phyloP scores from a whole-genome alignment of 2,329 filamentous ascomycete species.

The Coniochaeta sp. region DNA sequence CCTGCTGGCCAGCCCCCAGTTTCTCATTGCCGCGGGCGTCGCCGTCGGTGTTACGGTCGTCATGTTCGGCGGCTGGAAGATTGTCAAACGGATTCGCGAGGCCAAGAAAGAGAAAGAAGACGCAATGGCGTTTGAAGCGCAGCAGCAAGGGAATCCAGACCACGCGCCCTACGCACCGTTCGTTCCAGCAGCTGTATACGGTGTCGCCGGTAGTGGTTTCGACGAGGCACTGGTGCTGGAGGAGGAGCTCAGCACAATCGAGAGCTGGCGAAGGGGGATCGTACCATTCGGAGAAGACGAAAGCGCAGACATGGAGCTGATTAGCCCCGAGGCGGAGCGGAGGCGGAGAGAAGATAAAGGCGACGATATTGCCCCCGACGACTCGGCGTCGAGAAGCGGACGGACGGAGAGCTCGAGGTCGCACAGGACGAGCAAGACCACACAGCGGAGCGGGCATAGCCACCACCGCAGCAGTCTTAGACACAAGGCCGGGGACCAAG shows the following conservation, averaged over 20 bases:
- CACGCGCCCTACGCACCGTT: not conserved
- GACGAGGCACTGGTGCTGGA: slow-evolving; percentile 52
- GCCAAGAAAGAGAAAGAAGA: slow-evolving; percentile 21
- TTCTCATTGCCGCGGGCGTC: slow-evolving; percentile 85
- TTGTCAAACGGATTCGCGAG: slow-evolving; percentile 75
- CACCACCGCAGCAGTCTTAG: slow-evolving; percentile 6
- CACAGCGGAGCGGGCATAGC: slow-evolving; percentile 7
- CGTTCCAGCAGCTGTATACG: not conserved
- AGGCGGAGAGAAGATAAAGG: slow-evolving; percentile 29
- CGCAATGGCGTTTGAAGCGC: slow-evolving; percentile 17
- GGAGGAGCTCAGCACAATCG: slow-evolving; percentile 51
- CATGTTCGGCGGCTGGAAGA: slow-evolving; percentile 94
- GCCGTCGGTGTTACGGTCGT: slow-evolving; percentile 91
- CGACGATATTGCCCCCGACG: slow-evolving; percentile 25
- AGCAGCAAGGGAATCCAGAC: slow-evolving; percentile 3
- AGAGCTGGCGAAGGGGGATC: slow-evolving; percentile 53
- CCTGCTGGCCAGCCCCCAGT: slow-evolving; percentile 82
- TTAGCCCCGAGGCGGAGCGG: slow-evolving; percentile 47
- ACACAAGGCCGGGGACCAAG: not conserved
- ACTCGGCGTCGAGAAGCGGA: slow-evolving; percentile 15
- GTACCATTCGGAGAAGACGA: slow-evolving; percentile 36
- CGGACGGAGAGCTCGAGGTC: slow-evolving; percentile 15
- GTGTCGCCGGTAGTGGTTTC: slow-evolving; percentile 16
- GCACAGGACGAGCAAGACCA: slow-evolving; percentile 20
- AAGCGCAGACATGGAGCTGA: slow-evolving; percentile 46